Evolutionary conservation across 2,329 filamentous ascomycete species (phyloP).

Genomic region (Nigrograna mackinnonii): DNA sequence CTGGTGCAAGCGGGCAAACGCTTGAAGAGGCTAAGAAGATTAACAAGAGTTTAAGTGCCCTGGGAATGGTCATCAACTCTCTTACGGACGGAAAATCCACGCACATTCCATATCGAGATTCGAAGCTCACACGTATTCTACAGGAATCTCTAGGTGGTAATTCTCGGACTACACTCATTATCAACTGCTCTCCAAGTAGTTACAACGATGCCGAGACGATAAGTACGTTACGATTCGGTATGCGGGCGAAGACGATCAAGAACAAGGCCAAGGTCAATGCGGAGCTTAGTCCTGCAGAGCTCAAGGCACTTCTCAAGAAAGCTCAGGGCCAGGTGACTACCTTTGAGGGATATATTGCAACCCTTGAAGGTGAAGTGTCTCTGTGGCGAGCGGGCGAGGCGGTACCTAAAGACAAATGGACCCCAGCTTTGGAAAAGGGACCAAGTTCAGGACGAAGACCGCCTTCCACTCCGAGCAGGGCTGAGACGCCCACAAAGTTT

Average conservation of each 20-base stretch:
- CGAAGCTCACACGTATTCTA: slow-evolving; percentile 93
- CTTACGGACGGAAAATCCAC: slow-evolving; percentile 96
- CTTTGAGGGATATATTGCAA: slow-evolving; percentile 84
- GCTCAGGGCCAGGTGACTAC: slow-evolving; percentile 86
- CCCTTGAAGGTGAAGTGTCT: slow-evolving; percentile 81
- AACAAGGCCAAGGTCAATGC: slow-evolving; percentile 99
- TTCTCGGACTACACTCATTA: slow-evolving; percentile 95
- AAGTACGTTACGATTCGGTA: slow-evolving; percentile 90
- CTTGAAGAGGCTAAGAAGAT: slow-evolving; percentile 99
- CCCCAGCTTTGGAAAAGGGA: slow-evolving; percentile 64
- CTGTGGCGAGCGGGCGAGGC: slow-evolving; percentile 85
- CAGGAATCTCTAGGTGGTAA: slow-evolving; percentile 98
- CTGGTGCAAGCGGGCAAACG: slow-evolving; percentile 94
- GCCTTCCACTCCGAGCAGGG: slow-evolving; percentile 53
- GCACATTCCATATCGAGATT: slow-evolving; percentile 95
- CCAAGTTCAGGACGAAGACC: slow-evolving; percentile 52
- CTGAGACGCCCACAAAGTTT: slow-evolving; percentile 64
- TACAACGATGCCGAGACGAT: slow-evolving; percentile 97
- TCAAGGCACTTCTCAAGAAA: slow-evolving; percentile 92
- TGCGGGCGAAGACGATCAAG: slow-evolving; percentile 97
- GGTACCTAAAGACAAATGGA: slow-evolving; percentile 90
- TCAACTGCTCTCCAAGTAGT: slow-evolving; percentile 98
- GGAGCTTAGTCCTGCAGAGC: slow-evolving; percentile 91
- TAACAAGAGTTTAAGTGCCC: slow-evolving; percentile 97
- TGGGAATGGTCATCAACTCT: slow-evolving; percentile 99